Evolutionary conservation across 306 rosid genomes (phyloP), one percentile per base, ranked within the genome.

Genomic region (Malus asiatica): DNA sequence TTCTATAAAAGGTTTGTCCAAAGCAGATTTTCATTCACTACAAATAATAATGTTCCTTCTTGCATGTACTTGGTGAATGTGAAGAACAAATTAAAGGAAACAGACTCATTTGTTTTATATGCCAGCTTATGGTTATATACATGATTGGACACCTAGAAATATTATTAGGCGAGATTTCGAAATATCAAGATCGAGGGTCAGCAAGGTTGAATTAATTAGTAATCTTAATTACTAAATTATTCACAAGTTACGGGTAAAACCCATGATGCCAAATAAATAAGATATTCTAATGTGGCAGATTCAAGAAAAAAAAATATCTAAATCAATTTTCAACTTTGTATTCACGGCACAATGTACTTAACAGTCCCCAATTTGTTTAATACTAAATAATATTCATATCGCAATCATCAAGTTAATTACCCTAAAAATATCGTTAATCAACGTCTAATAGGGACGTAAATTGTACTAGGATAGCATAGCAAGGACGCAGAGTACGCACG

Each of bases 401-500:
- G 8, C 75, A 2, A 58, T 79, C 69, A 71, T 62, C 19, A 4
- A 27, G 6, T 46, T 48, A 40, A 75, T 46, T 13, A 38, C 3
- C 45, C 8, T 53, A 66, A 40, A 23, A 53, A 73, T 45, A 73
- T 61, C 6, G 9, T 52, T 69, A 71, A 69, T 72, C 29, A 33
- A 70, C 42, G 20, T 42, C 57, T 35, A 55, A 76, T 33, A 35
- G 22, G 62, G 65, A 61, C 71, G 27, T 6, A 60, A 25, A 60
- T 60, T 0, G 65, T 42, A 42, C 45, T 42, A 42, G 3, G 45
- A 42, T 42, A 2, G 11, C 12, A 9, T 19, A 42, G 61, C 67
- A 73, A 80, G 84, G 66, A 74, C 82, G 44, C 32, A 38, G 51
- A 27, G 66, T 69, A 63, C 66, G 60, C 33, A 9, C 65, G 13